A percentile compares a stretch with the other conserved stretches of the same genome.
These are phyloP conservation scores for Tetracladium setigerum DNA, from an alignment of 495 filamentous ascomycete genomes.

Conservation along the genomic window DNA sequence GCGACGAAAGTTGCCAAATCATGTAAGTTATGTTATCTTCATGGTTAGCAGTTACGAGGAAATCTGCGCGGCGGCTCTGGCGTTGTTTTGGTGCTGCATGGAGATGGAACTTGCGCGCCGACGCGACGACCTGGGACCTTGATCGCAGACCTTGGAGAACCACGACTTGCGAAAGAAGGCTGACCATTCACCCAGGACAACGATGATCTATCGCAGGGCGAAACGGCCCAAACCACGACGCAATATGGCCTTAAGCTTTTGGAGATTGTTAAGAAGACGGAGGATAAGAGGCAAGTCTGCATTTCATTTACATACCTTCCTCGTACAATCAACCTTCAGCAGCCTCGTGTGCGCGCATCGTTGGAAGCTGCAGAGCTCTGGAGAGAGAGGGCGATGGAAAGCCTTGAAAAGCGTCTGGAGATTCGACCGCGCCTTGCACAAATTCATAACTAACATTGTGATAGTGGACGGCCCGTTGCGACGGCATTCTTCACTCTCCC, in stretches of 20 bases:
- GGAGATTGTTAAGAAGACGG: slow-evolving; percentile 54
- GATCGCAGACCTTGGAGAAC: slow-evolving; percentile 2
- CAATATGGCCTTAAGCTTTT: slow-evolving; percentile 58
- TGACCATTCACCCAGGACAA: slow-evolving; percentile 16
- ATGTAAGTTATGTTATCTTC: slow-evolving; percentile 34
- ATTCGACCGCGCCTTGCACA: not conserved
- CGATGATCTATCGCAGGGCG: slow-evolving; percentile 18
- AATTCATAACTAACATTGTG: slow-evolving; percentile 1
- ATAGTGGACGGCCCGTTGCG: slow-evolving; percentile 59
- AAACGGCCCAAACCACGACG: slow-evolving; percentile 57
- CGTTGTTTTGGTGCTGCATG: slow-evolving; percentile 3
- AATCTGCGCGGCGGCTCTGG: not conserved
- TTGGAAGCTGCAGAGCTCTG: not conserved
- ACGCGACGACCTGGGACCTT: slow-evolving; percentile 15
- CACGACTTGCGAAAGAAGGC: slow-evolving; percentile 16
- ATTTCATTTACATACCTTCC: slow-evolving; percentile 5
- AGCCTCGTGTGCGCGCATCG: slow-evolving; percentile 6
- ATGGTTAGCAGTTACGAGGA: not conserved
- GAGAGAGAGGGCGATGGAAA: no score
- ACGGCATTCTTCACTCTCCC: slow-evolving; percentile 65
- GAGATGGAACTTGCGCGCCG: slow-evolving; percentile 13
- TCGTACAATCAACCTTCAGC: not conserved
- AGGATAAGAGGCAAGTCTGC: slow-evolving; percentile 60
- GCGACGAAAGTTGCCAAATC: slow-evolving; percentile 44
- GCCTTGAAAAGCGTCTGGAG: not conserved